These are phyloP conservation scores for Pseudoneurospora amorphoporcata DNA, from an alignment of 495 filamentous ascomycete genomes.

Conservation along the genomic window DNA sequence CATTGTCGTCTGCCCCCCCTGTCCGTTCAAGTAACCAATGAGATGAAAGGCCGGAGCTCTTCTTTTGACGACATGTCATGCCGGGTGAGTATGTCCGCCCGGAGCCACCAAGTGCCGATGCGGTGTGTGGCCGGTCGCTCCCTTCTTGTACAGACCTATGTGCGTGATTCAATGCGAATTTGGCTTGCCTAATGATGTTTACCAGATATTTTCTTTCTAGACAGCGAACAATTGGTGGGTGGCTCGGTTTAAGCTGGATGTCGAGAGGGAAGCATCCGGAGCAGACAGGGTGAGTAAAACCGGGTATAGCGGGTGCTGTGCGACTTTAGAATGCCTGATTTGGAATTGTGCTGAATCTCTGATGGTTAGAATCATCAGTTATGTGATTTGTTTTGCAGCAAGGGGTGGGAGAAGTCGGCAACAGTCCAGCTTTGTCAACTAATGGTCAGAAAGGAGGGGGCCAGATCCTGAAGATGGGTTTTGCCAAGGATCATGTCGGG, in stretches of 20 bases:
- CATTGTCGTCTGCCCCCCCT: not conserved
- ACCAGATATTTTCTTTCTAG: not conserved
- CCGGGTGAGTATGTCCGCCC: not conserved
- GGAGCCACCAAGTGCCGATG: not conserved
- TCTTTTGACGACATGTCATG: not conserved
- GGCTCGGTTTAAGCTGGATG: not conserved
- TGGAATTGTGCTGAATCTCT: not conserved
- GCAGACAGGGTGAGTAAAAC: not conserved
- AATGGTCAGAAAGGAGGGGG: not conserved
- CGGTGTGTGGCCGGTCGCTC: rapidly evolving
- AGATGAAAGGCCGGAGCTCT: not conserved
- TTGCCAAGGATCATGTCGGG: not conserved
- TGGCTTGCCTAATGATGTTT: not conserved
- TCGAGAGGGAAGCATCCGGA: not conserved
- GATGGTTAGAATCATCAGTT: not conserved
- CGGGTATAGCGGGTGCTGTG: not conserved
- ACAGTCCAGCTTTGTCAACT: not conserved
- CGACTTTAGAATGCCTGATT: not conserved
- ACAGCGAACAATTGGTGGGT: not conserved
- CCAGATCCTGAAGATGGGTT: not conserved
- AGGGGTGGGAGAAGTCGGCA: not conserved
- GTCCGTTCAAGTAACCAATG: not conserved
- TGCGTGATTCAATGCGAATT: too few species aligned
- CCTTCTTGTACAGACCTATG: not conserved
- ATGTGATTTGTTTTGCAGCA: not conserved